phyloP scores from a whole-genome alignment of 306 rosid species.

The Lablab purpureus region DNA sequence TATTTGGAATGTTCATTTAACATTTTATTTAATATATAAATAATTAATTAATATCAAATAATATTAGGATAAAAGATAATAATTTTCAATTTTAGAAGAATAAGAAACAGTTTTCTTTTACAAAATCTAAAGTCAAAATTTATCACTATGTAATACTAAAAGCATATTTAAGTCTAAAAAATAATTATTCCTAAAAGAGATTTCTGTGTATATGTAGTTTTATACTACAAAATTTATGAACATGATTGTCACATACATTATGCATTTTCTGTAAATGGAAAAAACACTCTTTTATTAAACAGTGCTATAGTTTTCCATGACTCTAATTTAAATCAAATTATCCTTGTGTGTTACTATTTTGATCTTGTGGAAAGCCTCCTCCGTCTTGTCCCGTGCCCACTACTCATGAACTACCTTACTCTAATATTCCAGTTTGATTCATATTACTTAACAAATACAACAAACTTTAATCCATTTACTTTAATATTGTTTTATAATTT shows the following conservation, averaged over 20 bases:
- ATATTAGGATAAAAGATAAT: too few relatives aligned
- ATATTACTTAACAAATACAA: neutral
- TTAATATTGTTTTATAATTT: neutral
- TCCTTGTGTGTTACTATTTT: neutral
- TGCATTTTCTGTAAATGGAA: slow-evolving; percentile 32
- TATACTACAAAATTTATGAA: neutral
- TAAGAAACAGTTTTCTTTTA: too few relatives aligned
- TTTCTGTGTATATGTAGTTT: slow-evolving; percentile 5
- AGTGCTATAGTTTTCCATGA: neutral
- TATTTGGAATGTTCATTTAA: too few relatives aligned
- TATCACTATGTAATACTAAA: neutral
- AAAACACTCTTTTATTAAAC: slow-evolving; percentile 5
- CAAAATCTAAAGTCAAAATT: too few relatives aligned
- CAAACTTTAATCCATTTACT: too few relatives aligned
- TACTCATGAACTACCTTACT: neutral
- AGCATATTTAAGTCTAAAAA: slow-evolving; percentile 8
- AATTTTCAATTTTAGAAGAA: too few relatives aligned
- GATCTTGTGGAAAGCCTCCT: slow-evolving; percentile 15
- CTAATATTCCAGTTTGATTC: neutral
- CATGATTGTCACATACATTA: slow-evolving; percentile 20
- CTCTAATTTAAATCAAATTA: slow-evolving; percentile 6
- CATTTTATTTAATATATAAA: too few relatives aligned
- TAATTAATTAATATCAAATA: too few relatives aligned
- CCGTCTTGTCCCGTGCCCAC: neutral
- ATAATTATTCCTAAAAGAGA: too few relatives aligned